Conservation (phyloP, 768 basidiomycete species). For the Mycena olivaceomarginata region DNA sequence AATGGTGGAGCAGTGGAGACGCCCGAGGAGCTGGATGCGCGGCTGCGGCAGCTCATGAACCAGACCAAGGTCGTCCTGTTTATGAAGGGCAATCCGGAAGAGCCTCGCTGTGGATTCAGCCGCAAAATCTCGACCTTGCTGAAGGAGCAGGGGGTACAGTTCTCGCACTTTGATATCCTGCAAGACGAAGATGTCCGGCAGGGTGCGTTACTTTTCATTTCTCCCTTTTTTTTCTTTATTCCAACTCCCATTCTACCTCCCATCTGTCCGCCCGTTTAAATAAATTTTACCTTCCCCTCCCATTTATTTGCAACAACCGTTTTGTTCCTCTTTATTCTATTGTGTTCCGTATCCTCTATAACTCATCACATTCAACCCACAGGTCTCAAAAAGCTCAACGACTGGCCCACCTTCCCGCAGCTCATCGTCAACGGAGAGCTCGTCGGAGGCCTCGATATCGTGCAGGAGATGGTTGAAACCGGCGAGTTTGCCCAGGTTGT, state of each 20-base stretch:
- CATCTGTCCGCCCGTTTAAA: no score
- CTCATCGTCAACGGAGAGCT: slow-evolving; percentile 93
- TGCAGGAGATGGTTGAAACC: slow-evolving; percentile 89
- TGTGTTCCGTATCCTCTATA: no score
- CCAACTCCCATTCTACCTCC: not conserved
- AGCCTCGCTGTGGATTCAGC: slow-evolving; percentile 91
- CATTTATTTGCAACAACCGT: no score
- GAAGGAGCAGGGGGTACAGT: slow-evolving; percentile 77
- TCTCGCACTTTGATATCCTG: slow-evolving; percentile 90
- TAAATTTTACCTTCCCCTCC: no score
- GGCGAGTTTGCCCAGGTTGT: slow-evolving; percentile 82
- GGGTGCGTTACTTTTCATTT: slow-evolving; percentile 66
- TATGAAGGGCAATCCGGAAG: slow-evolving; percentile 92
- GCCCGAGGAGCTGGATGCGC: slow-evolving; percentile 77
- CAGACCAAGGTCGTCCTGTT: slow-evolving; percentile 88
- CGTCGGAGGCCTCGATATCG: slow-evolving; percentile 95
- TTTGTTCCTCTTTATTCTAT: no score
- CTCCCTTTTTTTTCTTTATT: not conserved
- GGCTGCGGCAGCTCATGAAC: slow-evolving; percentile 85
- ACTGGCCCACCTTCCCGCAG: slow-evolving; percentile 95
- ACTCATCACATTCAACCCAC: not conserved
- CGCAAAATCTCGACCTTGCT: slow-evolving; percentile 83
- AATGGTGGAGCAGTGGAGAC: slow-evolving; percentile 62
- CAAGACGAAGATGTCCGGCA: slow-evolving; percentile 88
- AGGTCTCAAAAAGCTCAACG: slow-evolving; percentile 86